Conservation (phyloP, 2,329 filamentous ascomycete genomes). For the Pseudogymnoascus sp. region DNA sequence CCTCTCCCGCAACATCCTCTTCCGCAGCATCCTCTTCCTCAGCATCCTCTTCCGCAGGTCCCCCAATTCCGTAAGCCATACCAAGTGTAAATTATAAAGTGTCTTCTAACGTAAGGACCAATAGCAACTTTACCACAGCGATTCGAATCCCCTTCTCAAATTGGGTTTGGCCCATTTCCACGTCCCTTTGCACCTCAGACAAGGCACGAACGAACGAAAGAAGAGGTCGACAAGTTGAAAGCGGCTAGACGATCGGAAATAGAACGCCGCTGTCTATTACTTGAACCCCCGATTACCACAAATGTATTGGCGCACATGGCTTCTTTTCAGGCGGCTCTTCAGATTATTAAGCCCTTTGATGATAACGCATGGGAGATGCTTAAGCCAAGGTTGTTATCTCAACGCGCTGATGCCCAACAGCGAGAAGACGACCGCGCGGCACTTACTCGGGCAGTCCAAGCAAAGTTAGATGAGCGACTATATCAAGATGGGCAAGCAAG, state of each 20-base stretch:
- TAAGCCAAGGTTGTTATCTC: constrained; percentile 56
- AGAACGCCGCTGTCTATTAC: constrained; percentile 56
- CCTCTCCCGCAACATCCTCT: not conserved
- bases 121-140: constrained; percentile 15
- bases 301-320: constrained; percentile 60
- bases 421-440: constrained; percentile 36
- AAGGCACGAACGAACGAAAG: constrained; percentile 46
- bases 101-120: not conserved
- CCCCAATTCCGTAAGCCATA: not conserved
- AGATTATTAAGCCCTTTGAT: constrained; percentile 58
- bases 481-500: constrained; percentile 30
- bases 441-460: constrained; percentile 30
- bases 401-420: constrained; percentile 56
- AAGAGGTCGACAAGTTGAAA: constrained; percentile 56
- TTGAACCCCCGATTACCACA: constrained; percentile 56
- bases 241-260: constrained; percentile 59
- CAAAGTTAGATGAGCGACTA: constrained; percentile 26
- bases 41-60: not conserved
- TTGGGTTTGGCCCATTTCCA: constrained; percentile 20
- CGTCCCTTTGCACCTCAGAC: constrained; percentile 17
- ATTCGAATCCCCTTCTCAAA: constrained; percentile 25
- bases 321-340: constrained; percentile 64
- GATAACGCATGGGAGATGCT: constrained; percentile 63
- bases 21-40: not conserved
- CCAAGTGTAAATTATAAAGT: not conserved